Evolutionary conservation across 2,329 filamentous ascomycete genomes (phyloP), one percentile per base, ranked within the genome.

Genomic region (Penicillium sp.): DNA sequence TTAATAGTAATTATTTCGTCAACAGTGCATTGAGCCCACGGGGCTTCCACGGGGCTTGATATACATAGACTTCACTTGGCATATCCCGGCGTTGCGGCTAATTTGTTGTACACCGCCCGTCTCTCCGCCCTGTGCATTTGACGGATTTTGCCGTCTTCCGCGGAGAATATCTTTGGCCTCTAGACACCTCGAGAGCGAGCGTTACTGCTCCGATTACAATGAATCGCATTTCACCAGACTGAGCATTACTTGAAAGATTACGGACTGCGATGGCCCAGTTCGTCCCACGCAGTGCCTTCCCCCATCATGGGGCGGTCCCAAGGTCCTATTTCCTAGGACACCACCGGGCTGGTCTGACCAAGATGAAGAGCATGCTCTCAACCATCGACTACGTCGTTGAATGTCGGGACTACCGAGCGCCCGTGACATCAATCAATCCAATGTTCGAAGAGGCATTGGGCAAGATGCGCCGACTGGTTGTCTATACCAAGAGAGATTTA

Each of bases 281-380:
- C 72, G 70, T 86, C 35, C 89, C 93, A 22, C 88, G 92, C 60
- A 69, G 76, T 57, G 72, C 75, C 45, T 97, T 95, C 70, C 83
- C 86, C 33, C 75, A 84, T 36, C 86, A 92, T 62, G 75, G 78
- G 46, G 87, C 84, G 44, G 85, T 97, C 53, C 86, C 88, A 33
- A 84, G 89, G 57, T 93, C 92, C 51, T 99, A 97, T 74, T 99
- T 89, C 74, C 80, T 97, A 39, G 93, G 93, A 54, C 93, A 99
- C 73, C 93, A 99, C 77, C 82, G 83, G 53, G 80, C 87, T 9
- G 93, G 88, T 13, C 77, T 95, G 28, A 77, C 80, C 40, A 86
- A 88, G 67, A 95, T 97, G 86, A 88, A 88, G 67, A 81, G 81
- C 33, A 79, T 88, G 66, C 80, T 99, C 41, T 83, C 84, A 25